Conservation (phyloP, 2,329 filamentous ascomycete genomes). For the Pseudocercospora eumusae region DNA sequence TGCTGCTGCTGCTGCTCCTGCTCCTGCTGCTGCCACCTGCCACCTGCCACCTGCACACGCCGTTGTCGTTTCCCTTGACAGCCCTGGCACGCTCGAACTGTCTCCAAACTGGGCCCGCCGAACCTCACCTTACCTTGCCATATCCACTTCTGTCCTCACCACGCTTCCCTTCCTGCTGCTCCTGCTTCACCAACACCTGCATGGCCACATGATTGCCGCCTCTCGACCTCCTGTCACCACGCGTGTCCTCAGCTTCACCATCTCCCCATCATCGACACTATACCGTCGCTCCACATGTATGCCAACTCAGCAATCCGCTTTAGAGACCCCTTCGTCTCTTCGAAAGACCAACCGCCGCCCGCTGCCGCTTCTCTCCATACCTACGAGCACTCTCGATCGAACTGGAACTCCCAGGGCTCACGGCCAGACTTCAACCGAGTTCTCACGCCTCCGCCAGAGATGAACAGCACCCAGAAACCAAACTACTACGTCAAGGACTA, state of each 20-base stretch:
- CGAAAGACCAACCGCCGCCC: slow-evolving; percentile 30
- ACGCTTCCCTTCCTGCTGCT: slow-evolving; percentile 8
- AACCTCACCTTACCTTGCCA: slow-evolving; percentile 28
- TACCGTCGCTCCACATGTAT: slow-evolving; percentile 38
- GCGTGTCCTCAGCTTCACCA: slow-evolving; percentile 13
- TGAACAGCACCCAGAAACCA: slow-evolving; percentile 35
- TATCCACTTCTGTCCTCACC: slow-evolving; percentile 8
- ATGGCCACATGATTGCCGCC: slow-evolving; percentile 24
- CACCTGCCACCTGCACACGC: slow-evolving; percentile 14
- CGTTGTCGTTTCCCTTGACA: slow-evolving; percentile 23
- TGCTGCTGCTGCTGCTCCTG: background rate
- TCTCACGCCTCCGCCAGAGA: slow-evolving; percentile 42
- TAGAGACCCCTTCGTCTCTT: slow-evolving; percentile 38
- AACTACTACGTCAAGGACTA: slow-evolving; percentile 33
- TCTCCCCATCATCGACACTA: slow-evolving; percentile 33
- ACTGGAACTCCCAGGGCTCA: slow-evolving; percentile 27
- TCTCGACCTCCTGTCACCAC: slow-evolving; percentile 15
- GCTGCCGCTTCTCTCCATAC: slow-evolving; percentile 13
- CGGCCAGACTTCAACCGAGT: slow-evolving; percentile 29
- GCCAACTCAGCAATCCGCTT: slow-evolving; percentile 39
- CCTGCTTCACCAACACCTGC: slow-evolving; percentile 19
- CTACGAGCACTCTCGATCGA: slow-evolving; percentile 22
- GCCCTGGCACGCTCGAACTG: slow-evolving; percentile 31
- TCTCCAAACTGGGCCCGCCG: slow-evolving; percentile 46
- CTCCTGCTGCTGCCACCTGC: background rate